These are phyloP conservation scores for Fremontodendron californicum DNA, from an alignment of 345 rosid species.

Conservation along the genomic window DNA sequence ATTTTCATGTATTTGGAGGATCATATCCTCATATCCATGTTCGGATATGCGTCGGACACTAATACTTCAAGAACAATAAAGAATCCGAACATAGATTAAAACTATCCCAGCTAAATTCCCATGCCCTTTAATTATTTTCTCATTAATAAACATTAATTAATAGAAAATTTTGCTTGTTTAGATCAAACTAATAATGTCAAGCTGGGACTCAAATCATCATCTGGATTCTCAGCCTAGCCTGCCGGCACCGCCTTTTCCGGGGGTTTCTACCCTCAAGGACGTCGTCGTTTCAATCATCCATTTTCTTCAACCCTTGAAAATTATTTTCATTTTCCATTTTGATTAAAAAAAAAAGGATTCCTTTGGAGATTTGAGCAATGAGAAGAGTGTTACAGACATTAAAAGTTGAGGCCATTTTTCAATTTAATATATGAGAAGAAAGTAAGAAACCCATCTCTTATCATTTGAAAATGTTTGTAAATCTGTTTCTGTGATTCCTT, in stretches of 20 bases:
- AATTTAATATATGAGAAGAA: background rate
- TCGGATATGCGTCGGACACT: too few species aligned
- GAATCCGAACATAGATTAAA: too few species aligned
- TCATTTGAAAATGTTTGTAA: slow-evolving; percentile 1
- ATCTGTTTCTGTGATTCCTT: background rate
- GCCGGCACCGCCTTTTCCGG: background rate
- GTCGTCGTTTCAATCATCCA: background rate
- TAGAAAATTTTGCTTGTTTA: background rate
- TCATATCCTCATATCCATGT: too few species aligned
- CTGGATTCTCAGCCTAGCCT: slow-evolving; percentile 22
- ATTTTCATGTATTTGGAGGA: too few species aligned
- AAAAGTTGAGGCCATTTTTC: background rate
- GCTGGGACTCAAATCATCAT: slow-evolving; percentile 17
- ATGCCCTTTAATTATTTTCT: background rate
- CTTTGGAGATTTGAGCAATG: background rate
- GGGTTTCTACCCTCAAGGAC: background rate
- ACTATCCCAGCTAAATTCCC: background rate
- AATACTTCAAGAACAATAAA: too few species aligned
- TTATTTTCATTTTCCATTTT: background rate
- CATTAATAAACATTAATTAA: background rate
- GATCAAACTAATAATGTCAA: slow-evolving; percentile 14
- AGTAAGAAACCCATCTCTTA: background rate
- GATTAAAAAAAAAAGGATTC: background rate
- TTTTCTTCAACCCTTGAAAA: background rate
- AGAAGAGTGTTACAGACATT: background rate